Conservation (phyloP, 352 stramenopile species). For the Aphanomyces cochlioides region DNA sequence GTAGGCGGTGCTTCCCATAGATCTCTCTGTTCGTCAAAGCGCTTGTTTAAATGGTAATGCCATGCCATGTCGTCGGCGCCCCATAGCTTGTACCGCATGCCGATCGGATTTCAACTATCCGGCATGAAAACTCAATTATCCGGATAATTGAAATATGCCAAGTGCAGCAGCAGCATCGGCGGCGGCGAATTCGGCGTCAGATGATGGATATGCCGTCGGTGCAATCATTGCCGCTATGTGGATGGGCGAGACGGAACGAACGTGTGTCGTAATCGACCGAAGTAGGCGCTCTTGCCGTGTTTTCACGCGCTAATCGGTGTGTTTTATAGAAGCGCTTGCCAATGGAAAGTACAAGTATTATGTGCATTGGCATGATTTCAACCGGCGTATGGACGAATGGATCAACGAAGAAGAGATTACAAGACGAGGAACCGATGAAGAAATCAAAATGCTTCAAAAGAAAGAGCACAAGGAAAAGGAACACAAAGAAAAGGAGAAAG, state of each 20-base stretch:
- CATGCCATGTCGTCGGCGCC: not conserved
- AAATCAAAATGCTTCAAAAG: slow-evolving; percentile 65
- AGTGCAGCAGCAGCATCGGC: slow-evolving; percentile 35
- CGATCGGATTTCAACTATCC: not conserved
- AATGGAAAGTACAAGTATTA: slow-evolving; percentile 80
- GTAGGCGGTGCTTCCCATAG: not conserved
- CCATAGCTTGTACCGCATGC: not conserved
- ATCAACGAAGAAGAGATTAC: slow-evolving; percentile 81
- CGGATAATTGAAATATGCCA: not conserved
- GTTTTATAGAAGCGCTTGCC: slow-evolving; percentile 42
- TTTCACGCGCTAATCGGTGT: not conserved
- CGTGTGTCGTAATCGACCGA: slow-evolving; percentile 73
- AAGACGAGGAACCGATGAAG: slow-evolving; percentile 65
- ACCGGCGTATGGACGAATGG: slow-evolving; percentile 87
- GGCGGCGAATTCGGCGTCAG: slow-evolving; percentile 24
- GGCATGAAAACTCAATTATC: not conserved
- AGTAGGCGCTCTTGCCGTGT: slow-evolving; percentile 40
- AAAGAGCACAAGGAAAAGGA: slow-evolving; percentile 75
- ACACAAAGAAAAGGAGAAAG: slow-evolving; percentile 36
- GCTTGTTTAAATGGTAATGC: not conserved
- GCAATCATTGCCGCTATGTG: slow-evolving; percentile 60
- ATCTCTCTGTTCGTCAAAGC: not conserved
- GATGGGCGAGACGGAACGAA: slow-evolving; percentile 77
- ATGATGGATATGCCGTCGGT: slow-evolving; percentile 48
- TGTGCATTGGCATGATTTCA: slow-evolving; percentile 84